phyloP scores from a whole-genome alignment of 306 rosid species.

The Cucumis melo region DNA sequence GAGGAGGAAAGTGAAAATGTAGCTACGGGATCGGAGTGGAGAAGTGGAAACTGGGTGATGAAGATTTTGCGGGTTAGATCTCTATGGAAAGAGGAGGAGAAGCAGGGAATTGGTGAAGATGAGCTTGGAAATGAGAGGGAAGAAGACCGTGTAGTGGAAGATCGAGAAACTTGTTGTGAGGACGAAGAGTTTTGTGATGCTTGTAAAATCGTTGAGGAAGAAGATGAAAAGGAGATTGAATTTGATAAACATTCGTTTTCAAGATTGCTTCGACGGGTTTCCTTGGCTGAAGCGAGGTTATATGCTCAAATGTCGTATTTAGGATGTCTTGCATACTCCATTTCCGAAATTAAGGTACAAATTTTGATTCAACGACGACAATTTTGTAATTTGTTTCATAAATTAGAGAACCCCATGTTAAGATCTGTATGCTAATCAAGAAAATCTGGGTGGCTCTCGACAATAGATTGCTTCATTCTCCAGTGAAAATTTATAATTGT shows the following conservation, averaged over 20 bases:
- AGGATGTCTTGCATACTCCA: conserved; percentile 65
- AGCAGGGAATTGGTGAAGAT: conserved; percentile 6
- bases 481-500: not conserved
- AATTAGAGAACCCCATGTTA: not conserved
- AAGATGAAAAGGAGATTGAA: conserved; percentile 22
- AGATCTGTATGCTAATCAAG: conserved; percentile 1
- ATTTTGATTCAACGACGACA: not conserved
- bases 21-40: conserved; percentile 9
- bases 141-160: conserved; percentile 5
- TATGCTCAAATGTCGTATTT: conserved; percentile 81
- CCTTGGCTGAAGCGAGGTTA: conserved; percentile 59
- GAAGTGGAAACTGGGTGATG: conserved; percentile 56
- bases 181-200: conserved; percentile 26
- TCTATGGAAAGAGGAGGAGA: conserved; percentile 34
- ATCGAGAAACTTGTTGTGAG: conserved; percentile 5
- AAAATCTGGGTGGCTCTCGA: not conserved
- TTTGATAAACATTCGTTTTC: conserved; percentile 60
- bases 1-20: conserved; percentile 16
- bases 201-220: conserved; percentile 33
- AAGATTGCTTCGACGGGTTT: conserved; percentile 64
- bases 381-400: not conserved
- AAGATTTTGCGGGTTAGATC: conserved; percentile 64
- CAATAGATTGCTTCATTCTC: not conserved
- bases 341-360: conserved; percentile 57
- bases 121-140: conserved; percentile 9